Evolutionary conservation across 768 basidiomycete genomes (phyloP), one percentile per base, ranked within the genome.

Genomic region (Psilocybe subaeruginosa): DNA sequence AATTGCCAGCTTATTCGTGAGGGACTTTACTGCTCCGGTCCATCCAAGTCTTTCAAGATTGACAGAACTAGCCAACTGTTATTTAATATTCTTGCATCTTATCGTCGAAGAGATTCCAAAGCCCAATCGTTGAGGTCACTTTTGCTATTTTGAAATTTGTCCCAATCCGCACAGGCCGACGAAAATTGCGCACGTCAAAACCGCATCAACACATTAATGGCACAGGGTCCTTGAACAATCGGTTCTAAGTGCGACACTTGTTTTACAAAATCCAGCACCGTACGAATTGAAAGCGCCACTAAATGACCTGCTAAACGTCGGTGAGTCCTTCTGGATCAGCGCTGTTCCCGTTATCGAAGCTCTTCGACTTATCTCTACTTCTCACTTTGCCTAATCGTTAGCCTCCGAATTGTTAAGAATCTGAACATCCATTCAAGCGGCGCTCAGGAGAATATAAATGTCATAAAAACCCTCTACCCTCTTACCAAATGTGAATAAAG

Each of bases 401-500:
- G 14, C 31, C 8, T 4, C 19, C 27, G 23, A 16, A 33, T 48
- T 16, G 14, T 31, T 8, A 31, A 35, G 33, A 16, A 46, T 49
- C 56, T 33, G 54, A 41, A 19, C 8, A 46, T 56, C n/a, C 29
- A 56, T 45, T 17, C 30, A 46, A 54, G 45, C 35, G 8, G 27
- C 17, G 19, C 16, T 7, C 55, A 61, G 30, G 49, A 33, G n/a
- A 16, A 6, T 31, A 46, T 50, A 49, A 58, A 46, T 53, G 43
- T 46, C 52, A 46, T 50, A 49, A 58, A 46, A 58, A 50, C 53
- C 52, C 56, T 54, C 45, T 23, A 23, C 23, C 56, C 51, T 54
- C 51, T 35, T 58, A 27, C 52, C 56, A 48, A 54, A 62, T 58
- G 50, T 46, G 23, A 30, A 14, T 39, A 58, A 16, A 33, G 45